A percentile compares a stretch with the other conserved stretches of the same genome.
Evolutionary conservation across 371 early-diverging fungal species (phyloP).

Genomic region (Chytridium lagenaria): DNA sequence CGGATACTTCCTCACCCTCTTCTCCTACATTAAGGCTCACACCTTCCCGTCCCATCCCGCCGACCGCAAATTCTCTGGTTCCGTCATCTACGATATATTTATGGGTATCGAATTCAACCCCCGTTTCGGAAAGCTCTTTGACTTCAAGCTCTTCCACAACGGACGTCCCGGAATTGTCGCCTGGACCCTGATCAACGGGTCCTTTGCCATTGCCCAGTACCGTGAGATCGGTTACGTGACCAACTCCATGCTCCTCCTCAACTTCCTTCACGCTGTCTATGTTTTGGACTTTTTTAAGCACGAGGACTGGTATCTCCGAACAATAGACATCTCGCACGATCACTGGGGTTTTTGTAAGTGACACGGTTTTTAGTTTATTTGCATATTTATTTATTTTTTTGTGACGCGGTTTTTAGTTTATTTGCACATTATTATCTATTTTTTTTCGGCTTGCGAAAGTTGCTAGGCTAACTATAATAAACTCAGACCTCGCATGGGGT

Average conservation of each 20-base stretch:
- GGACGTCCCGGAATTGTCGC: conserved; percentile 83
- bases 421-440: background rate
- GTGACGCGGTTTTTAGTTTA: background rate
- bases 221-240: conserved; percentile 71
- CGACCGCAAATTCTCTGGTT: conserved; percentile 77
- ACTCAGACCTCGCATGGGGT: conserved; percentile 76
- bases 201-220: conserved; percentile 76
- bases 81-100: conserved; percentile 68
- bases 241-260: conserved; percentile 78
- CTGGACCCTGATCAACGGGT: conserved; percentile 79
- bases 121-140: conserved; percentile 71
- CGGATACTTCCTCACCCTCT: conserved; percentile 77
- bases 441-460: background rate
- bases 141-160: conserved; percentile 85
- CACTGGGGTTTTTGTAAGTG: conserved; percentile 72
- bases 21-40: conserved; percentile 74
- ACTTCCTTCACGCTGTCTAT: conserved; percentile 72
- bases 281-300: conserved; percentile 81
- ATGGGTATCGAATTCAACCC: conserved; percentile 87
- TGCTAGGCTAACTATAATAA: too few species aligned
- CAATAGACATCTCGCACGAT: conserved; percentile 77
- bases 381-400: background rate
- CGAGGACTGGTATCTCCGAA: conserved; percentile 86
- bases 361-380: background rate
- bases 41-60: conserved; percentile 77